A percentile compares a stretch with the other conserved stretches of the same genome.
phyloP scores from a whole-genome alignment of 345 rosid species.

The Noccaea bulbosa region DNA sequence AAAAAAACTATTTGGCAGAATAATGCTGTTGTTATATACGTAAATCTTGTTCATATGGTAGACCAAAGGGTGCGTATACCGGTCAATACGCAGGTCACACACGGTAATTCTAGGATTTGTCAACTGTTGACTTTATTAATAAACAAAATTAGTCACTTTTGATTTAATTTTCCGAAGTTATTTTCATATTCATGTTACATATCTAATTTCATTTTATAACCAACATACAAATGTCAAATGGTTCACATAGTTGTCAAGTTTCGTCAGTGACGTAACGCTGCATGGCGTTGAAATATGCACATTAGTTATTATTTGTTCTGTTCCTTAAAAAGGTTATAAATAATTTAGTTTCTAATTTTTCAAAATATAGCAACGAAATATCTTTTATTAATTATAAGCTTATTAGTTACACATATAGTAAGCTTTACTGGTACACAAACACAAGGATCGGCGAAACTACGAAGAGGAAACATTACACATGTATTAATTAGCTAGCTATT shows the following conservation, averaged over 20 bases:
- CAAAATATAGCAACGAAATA: not conserved
- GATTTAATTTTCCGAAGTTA: not conserved
- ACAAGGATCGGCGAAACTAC: not conserved
- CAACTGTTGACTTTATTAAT: slow-evolving; percentile 40
- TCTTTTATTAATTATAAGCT: not conserved
- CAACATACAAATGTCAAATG: slow-evolving; percentile 33
- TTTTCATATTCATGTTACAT: slow-evolving; percentile 17
- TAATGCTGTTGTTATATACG: not conserved
- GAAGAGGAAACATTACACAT: slow-evolving; percentile 3
- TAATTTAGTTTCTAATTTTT: slow-evolving; percentile 10
- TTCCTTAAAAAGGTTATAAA: not conserved
- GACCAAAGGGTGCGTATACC: slow-evolving; percentile 40
- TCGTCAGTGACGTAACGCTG: slow-evolving; percentile 36
- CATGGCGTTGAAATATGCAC: slow-evolving; percentile 39
- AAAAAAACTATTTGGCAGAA: not conserved
- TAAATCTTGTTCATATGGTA: slow-evolving; percentile 37
- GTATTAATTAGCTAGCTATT: not conserved
- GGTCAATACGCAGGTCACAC: slow-evolving; percentile 40
- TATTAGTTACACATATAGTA: not conserved
- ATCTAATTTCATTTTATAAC: slow-evolving; percentile 18
- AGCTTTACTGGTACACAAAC: slow-evolving; percentile 3
- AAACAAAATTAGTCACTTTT: not conserved
- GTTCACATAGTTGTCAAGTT: slow-evolving; percentile 40
- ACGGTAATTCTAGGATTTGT: slow-evolving; percentile 41
- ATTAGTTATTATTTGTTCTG: slow-evolving; percentile 10